Conservation (phyloP, 805 yeast species). For the Suhomyces pyralidae region DNA sequence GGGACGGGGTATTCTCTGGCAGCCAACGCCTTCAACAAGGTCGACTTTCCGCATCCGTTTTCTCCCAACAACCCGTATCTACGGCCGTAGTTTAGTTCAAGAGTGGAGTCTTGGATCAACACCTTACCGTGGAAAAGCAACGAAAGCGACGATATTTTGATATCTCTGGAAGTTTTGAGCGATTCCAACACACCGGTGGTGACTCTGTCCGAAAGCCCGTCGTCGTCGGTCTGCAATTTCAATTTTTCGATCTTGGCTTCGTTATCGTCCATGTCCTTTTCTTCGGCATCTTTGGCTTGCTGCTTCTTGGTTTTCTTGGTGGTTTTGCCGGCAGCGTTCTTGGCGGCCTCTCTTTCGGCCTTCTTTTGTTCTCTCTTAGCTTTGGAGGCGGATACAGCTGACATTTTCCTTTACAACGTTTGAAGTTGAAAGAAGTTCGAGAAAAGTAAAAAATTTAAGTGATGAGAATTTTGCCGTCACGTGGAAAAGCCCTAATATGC, state of each 20-base stretch:
- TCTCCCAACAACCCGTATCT: slow-evolving; percentile 97
- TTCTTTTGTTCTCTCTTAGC: slow-evolving; percentile 98
- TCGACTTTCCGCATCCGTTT: slow-evolving; percentile 98
- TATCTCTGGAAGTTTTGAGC: slow-evolving; percentile 85
- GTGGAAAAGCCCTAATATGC: not conserved
- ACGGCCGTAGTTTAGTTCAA: slow-evolving; percentile 96
- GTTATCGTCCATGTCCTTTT: slow-evolving; percentile 54
- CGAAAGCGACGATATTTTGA: slow-evolving; percentile 86
- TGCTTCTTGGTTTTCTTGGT: slow-evolving; percentile 63
- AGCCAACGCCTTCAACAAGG: slow-evolving; percentile 88
- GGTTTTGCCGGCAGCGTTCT: slow-evolving; percentile 65
- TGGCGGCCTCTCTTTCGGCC: slow-evolving; percentile 53
- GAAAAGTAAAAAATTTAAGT: not conserved
- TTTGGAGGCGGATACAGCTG: slow-evolving; percentile 78
- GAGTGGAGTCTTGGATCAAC: slow-evolving; percentile 82
- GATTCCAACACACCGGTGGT: slow-evolving; percentile 96
- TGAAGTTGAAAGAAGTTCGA: not conserved
- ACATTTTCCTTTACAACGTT: slow-evolving; percentile 25
- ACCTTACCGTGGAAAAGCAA: slow-evolving; percentile 97
- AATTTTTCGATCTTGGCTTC: slow-evolving; percentile 78
- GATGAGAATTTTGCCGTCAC: slow-evolving; percentile 4
- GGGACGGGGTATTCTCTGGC: slow-evolving; percentile 97
- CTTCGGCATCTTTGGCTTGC: slow-evolving; percentile 50
- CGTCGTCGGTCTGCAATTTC: slow-evolving; percentile 89
- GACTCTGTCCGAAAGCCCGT: slow-evolving; percentile 95